Evolutionary conservation across 352 stramenopile species (phyloP), one percentile per base, ranked within the genome.

Genomic region (Phytophthora pinifolia): DNA sequence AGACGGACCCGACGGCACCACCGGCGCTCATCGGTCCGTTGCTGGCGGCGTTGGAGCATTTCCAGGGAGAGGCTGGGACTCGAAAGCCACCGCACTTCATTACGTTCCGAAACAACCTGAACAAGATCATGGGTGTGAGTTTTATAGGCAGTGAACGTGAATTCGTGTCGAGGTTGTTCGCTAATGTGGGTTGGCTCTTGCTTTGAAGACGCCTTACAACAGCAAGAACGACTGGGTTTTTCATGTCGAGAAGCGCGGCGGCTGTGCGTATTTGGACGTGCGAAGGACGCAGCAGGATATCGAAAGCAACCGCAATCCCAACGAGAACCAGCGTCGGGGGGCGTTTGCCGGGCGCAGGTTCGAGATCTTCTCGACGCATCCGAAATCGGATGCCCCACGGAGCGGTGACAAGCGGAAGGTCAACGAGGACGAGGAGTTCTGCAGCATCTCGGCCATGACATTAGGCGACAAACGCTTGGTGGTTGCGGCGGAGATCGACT

Each of bases 71-170:
- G 0, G n/a, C 32, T n/a, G 13, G 15, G n/a, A 22, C 31, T 1
- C 33, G 30, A 38, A 44, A 65, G 27, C 32, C 46, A 3, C 70
- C 70, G 15, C 71, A 89, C 32, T 78, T 92, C 42, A 63, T 90
- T 46, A 92, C 76, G 30, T 92, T 67, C 42, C 65, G 83, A 31
- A 92, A 92, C 67, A 90, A 92, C 49, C 51, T 92, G 35, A 92
- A 92, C 74, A 92, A 90, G 41, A 88, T 92, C 50, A 76, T 92
- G 46, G 76, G 75, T 4, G 83, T 92, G 51, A 31, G 61, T 72
- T 3, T 27, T 27, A 27, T 27, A 27, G 22, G 22, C 22, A 27
- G 22, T 27, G 22, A 27, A 27, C 22, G 22, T 27, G 22, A 27
- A 22, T 22, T 22, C 20, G 20, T 3, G 20, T 22, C 1, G 22